Evolutionary conservation across 1,284 basidiomycete species (phyloP), one percentile per base, ranked within the genome.

Genomic region (Fereydounia khargensis): DNA sequence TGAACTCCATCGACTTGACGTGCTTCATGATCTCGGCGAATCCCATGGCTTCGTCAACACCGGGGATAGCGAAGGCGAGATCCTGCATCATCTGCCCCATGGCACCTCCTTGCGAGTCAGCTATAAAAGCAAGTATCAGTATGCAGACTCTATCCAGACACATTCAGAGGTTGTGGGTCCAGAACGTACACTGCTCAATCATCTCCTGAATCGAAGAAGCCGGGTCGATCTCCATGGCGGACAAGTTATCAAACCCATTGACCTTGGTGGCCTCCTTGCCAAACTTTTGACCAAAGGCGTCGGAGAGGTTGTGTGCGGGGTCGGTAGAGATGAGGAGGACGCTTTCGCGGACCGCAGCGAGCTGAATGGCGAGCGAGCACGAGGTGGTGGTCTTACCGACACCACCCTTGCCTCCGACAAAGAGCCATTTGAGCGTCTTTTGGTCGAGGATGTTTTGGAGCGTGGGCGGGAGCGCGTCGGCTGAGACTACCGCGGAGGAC

Each of bases 21-120:
- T 97, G 92, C 83, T 98, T 98, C 95, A 98, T 99, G 78, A 99
- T 95, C 78, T 99, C 94, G 0, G 94, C 95, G 69, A 99, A 99
- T 50, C 91, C 94, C 94, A 99, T 98, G 3, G 94, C 94, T 78
- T 99, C 94, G 74, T 99, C 94, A 1, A 99, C 94, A 79, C 94
- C 94, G 0, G 94, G 94, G 53, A 99, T 98, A 1, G 95, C 92
- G 72, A 98, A 99, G 0, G 94, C 95, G 30, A 98, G 82, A 78
- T 98, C 94, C 77, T 98, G 94, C 91, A 98, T 96, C 89, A 99
- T 97, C 58, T 87, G 86, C 25, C 91, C 91, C 92, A 98, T 96
- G 4, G 91, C 91, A 35, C 77, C 76, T 67, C 79, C 77, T 20
- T 89, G 89, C 49, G 85, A 84, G 75, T 95, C 91, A 58, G 89